phyloP scores from a whole-genome alignment of 768 basidiomycete species.

The Lactarius deliciosus region DNA sequence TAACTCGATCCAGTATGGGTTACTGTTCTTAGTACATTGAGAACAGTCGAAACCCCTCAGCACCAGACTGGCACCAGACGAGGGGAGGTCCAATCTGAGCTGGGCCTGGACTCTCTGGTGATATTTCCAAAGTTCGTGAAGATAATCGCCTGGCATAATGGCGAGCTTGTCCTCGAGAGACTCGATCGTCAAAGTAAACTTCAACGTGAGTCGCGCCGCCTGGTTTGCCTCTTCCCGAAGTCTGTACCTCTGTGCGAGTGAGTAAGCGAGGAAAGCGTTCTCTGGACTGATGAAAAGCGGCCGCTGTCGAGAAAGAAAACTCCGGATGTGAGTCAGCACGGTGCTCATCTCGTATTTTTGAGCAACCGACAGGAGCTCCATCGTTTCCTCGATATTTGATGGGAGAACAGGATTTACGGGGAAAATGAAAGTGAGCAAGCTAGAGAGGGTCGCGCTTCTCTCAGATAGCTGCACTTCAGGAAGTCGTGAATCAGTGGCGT shows the following conservation, averaged over 20 bases:
- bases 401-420: background rate
- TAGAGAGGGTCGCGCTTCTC: background rate
- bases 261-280: constrained; percentile 5
- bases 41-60: background rate
- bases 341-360: background rate
- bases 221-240: constrained; percentile 5
- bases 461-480: background rate
- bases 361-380: background rate
- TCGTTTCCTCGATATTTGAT: background rate
- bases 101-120: background rate
- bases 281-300: background rate
- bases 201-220: constrained; percentile 5
- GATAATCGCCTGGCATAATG: background rate
- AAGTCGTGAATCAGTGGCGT: background rate
- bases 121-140: constrained; percentile 18
- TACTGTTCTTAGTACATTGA: background rate
- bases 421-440: background rate
- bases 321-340: background rate
- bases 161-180: background rate
- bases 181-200: background rate
- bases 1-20: background rate
- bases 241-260: constrained; percentile 5
- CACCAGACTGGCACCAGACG: background rate
- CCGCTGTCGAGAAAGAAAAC: background rate
- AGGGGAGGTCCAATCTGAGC: background rate